Evolutionary conservation across 495 filamentous ascomycete species (phyloP).

Genomic region (Aspergillus wentii): DNA sequence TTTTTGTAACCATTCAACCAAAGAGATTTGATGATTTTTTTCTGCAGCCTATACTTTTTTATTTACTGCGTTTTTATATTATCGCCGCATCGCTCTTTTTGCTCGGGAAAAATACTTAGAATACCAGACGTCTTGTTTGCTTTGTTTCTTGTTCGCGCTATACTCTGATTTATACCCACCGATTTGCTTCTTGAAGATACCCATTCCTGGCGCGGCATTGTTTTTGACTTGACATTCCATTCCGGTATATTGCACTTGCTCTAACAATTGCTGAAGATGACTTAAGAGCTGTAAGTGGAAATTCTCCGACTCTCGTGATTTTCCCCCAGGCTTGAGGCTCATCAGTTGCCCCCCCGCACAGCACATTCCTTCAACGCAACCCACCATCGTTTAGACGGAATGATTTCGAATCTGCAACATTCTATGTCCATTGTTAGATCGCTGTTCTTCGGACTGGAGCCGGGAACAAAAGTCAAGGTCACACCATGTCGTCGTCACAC

Average conservation of each 20-base stretch:
- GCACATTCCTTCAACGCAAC: conserved; percentile 2
- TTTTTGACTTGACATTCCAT: too few relatives aligned
- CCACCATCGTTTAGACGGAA: too few relatives aligned
- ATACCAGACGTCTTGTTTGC: too few relatives aligned
- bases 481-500: conserved; percentile 36
- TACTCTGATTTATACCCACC: neutral
- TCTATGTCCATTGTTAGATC: conserved; percentile 16
- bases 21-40: conserved; percentile 1
- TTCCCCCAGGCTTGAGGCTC: neutral
- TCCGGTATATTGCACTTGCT: neutral
- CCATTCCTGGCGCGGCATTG: too few relatives aligned
- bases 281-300: conserved; percentile 1
- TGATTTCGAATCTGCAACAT: conserved; percentile 26
- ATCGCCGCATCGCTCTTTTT: conserved; percentile 1
- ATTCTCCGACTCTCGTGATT: too few relatives aligned
- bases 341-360: conserved; percentile 2
- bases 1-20: neutral
- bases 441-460: conserved; percentile 24
- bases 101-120: too few relatives aligned
- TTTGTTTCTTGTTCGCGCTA: neutral
- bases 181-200: neutral
- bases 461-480: conserved; percentile 19
- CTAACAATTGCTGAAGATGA: neutral
- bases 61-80: conserved; percentile 1
- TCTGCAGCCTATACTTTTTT: conserved; percentile 6